These are phyloP conservation scores for Torulaspora delbrueckii DNA, from an alignment of 805 yeast species.

Conservation along the genomic window DNA sequence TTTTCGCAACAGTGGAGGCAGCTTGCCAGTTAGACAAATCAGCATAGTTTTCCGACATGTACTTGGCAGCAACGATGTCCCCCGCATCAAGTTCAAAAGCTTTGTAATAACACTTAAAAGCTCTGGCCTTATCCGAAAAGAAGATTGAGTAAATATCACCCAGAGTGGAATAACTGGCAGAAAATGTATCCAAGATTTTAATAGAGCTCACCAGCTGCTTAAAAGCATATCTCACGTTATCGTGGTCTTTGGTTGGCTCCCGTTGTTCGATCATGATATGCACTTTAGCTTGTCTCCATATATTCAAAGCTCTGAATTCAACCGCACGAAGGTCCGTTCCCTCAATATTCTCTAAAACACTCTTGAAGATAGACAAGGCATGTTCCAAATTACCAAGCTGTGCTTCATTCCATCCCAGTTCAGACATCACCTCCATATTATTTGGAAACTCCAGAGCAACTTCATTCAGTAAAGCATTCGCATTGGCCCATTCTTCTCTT, in stretches of 20 bases:
- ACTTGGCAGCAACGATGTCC: constrained; percentile 69
- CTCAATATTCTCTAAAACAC: constrained; percentile 33
- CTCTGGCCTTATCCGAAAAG: constrained; percentile 57
- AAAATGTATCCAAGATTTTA: constrained; percentile 56
- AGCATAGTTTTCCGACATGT: constrained; percentile 67
- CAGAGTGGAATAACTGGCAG: constrained; percentile 76
- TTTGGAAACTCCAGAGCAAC: constrained; percentile 49
- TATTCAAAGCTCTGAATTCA: constrained; percentile 53
- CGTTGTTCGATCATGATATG: constrained; percentile 38
- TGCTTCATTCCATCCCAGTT: constrained; percentile 74
- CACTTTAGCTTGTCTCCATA: constrained; percentile 74
- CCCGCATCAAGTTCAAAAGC: constrained; percentile 84
- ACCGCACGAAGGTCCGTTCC: constrained; percentile 51
- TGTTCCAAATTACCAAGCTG: constrained; percentile 46
- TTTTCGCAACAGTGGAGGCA: constrained; percentile 66
- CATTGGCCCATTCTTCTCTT: constrained; percentile 51
- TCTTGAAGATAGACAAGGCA: constrained; percentile 36
- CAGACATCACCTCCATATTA: constrained; percentile 57
- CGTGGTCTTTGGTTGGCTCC: constrained; percentile 16
- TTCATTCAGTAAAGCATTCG: constrained; percentile 47
- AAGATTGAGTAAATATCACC: constrained; percentile 66
- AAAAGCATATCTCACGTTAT: constrained; percentile 47
- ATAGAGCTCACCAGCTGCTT: constrained; percentile 56
- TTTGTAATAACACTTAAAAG: constrained; percentile 79
- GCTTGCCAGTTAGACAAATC: constrained; percentile 71